Evolutionary conservation across 768 basidiomycete species (phyloP).

Genomic region (Lentinus tigrinus): DNA sequence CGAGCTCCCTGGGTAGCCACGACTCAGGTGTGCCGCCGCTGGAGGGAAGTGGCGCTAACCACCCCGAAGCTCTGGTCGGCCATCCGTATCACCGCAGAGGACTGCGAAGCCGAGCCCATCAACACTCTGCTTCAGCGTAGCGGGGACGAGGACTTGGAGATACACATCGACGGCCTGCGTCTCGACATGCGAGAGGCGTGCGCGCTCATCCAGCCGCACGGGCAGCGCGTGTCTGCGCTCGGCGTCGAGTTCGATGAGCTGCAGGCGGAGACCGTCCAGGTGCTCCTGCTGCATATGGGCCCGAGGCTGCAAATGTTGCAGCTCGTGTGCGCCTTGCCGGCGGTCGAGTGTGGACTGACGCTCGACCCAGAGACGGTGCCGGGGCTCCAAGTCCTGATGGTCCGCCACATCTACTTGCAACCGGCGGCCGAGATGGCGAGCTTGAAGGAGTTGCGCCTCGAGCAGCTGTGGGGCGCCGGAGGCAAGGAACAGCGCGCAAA

Average conservation of each 20-base stretch:
- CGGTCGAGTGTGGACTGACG: background rate
- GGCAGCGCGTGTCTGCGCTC: background rate
- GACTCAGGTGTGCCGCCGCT: constrained; percentile 10
- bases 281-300: background rate
- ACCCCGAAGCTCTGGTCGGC: constrained; percentile 3
- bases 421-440: background rate
- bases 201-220: background rate
- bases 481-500: background rate
- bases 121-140: background rate
- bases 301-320: background rate
- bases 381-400: background rate
- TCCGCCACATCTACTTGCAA: background rate
- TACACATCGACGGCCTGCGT: background rate
- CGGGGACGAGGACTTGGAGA: background rate
- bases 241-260: background rate
- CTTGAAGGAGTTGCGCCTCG: background rate
- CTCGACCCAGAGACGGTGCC: background rate
- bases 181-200: background rate
- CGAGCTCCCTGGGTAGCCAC: background rate
- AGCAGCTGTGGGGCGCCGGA: background rate
- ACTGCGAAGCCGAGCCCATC: background rate
- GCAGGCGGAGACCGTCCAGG: background rate
- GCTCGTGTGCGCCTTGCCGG: background rate
- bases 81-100: background rate
- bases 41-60: constrained; percentile 8